phyloP scores from a whole-genome alignment of 1,284 basidiomycete genomes.

The Cutaneotrichosporon sp. region DNA sequence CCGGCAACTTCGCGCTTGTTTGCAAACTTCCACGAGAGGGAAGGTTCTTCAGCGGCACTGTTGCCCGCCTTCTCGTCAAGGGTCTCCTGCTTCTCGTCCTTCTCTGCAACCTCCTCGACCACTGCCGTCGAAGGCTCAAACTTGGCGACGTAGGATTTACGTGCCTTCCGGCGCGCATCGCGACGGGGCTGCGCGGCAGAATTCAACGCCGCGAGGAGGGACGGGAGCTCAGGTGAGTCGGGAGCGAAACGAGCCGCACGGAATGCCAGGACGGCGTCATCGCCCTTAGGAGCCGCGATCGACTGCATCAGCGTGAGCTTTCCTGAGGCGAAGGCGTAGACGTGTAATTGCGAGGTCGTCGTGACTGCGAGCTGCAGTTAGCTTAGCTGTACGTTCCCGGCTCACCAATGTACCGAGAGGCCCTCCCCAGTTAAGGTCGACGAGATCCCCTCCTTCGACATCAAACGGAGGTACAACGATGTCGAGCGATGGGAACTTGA shows the following conservation, averaged over 20 bases:
- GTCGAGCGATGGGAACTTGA: conserved; percentile 65
- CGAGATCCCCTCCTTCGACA: conserved; percentile 40
- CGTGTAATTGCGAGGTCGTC: conserved; percentile 33
- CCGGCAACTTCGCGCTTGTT: conserved; percentile 61
- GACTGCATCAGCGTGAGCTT: conserved; percentile 42
- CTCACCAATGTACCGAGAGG: conserved; percentile 42
- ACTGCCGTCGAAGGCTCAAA: conserved; percentile 52
- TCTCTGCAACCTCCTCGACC: conserved; percentile 56
- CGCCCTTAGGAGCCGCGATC: conserved; percentile 43
- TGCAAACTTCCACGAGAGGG: conserved; percentile 49
- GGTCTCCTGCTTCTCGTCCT: conserved; percentile 24
- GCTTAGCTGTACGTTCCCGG: neutral
- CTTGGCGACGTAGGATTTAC: conserved; percentile 46
- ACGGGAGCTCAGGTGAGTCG: neutral
- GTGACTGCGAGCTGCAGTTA: conserved; percentile 40
- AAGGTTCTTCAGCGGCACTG: neutral
- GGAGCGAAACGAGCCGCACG: conserved; percentile 65
- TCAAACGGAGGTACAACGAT: conserved; percentile 57
- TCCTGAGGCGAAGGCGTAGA: conserved; percentile 29
- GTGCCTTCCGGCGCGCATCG: conserved; percentile 33
- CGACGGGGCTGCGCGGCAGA: conserved; percentile 49
- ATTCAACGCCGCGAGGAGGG: conserved; percentile 64
- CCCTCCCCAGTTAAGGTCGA: conserved; percentile 50
- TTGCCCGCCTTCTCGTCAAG: conserved; percentile 13
- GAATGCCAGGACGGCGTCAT: conserved; percentile 59